These are phyloP conservation scores for Phytophthora multivora DNA, from an alignment of 352 stramenopile species.

Conservation along the genomic window DNA sequence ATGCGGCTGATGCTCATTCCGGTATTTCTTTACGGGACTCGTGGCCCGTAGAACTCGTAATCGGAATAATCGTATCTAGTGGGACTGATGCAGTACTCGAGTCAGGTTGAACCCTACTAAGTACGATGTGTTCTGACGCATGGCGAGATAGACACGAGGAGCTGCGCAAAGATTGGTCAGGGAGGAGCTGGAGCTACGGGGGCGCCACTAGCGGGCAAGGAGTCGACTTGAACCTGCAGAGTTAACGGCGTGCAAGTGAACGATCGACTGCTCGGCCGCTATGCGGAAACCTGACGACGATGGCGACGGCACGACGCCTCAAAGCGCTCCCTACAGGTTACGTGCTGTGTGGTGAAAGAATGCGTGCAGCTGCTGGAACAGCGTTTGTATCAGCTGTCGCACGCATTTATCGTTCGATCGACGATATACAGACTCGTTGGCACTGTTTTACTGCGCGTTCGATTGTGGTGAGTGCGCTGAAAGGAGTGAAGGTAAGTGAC, in stretches of 20 bases:
- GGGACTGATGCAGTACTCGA: not conserved
- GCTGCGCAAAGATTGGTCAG: too few relatives aligned
- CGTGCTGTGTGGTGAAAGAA: not conserved
- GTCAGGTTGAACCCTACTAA: slow-evolving; percentile 4
- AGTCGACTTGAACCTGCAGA: too few relatives aligned
- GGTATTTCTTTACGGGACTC: slow-evolving; percentile 2
- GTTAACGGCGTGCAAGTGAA: not conserved
- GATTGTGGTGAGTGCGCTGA: slow-evolving; percentile 10
- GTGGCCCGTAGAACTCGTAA: slow-evolving; percentile 5
- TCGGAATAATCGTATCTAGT: slow-evolving; percentile 11
- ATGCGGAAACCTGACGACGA: slow-evolving; percentile 4
- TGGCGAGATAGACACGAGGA: slow-evolving; percentile 14
- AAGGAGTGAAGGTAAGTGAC: slow-evolving; percentile 10
- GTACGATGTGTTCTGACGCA: slow-evolving; percentile 11
- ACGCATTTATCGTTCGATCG: slow-evolving; percentile 15
- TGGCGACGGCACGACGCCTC: slow-evolving; percentile 6
- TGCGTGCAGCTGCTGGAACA: slow-evolving; percentile 4
- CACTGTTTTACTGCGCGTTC: slow-evolving; percentile 14
- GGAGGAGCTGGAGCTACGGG: too few relatives aligned
- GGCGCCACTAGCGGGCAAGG: too few relatives aligned
- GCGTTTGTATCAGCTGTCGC: slow-evolving; percentile 16
- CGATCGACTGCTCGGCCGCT: slow-evolving; percentile 1
- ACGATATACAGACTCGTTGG: slow-evolving; percentile 6
- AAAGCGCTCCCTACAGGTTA: slow-evolving; percentile 1
- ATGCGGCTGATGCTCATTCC: not conserved